These are phyloP conservation scores for Pogostemon cablin DNA, from an alignment of 257 asterid species.

Conservation along the genomic window DNA sequence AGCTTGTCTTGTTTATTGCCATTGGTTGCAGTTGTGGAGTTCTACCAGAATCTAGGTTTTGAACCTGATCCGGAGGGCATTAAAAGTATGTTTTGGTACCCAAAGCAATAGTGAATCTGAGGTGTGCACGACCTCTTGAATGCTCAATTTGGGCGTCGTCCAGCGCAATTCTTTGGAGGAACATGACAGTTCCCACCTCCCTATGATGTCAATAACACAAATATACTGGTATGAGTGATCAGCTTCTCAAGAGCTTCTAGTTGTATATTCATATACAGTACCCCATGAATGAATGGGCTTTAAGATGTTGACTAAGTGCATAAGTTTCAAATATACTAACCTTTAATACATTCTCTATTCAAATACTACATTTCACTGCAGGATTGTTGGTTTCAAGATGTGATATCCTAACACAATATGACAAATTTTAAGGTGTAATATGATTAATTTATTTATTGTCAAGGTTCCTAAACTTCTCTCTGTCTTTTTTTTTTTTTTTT, in stretches of 20 bases:
- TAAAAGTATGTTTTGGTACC: constrained; percentile 99
- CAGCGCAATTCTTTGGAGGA: constrained; percentile 11
- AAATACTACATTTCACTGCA: neutral
- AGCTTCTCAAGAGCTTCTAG: constrained; percentile 11
- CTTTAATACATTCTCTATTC: neutral
- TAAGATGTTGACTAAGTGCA: neutral
- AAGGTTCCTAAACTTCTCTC: neutral
- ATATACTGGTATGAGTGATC: neutral
- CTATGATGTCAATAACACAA: constrained; percentile 11
- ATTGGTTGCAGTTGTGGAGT: constrained; percentile 81
- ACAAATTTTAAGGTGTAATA: neutral
- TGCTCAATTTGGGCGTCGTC: neutral
- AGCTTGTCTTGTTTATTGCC: constrained; percentile 16
- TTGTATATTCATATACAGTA: constrained; percentile 2
- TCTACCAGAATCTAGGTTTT: constrained; percentile 81
- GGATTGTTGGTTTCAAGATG: neutral
- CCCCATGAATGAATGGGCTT: neutral
- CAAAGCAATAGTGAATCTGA: constrained; percentile 52
- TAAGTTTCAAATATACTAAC: neutral
- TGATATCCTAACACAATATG: neutral
- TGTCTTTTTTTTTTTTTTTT: too few relatives aligned
- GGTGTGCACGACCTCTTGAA: neutral
- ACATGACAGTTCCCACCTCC: constrained; percentile 13
- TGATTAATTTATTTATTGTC: too few relatives aligned
- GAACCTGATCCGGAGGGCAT: constrained; percentile 97